Percentiles rank a stretch among this genome's conserved stretches.
Conservation (phyloP, 176 grass and related monocot genomes). For the Ensete glaucum region DNA sequence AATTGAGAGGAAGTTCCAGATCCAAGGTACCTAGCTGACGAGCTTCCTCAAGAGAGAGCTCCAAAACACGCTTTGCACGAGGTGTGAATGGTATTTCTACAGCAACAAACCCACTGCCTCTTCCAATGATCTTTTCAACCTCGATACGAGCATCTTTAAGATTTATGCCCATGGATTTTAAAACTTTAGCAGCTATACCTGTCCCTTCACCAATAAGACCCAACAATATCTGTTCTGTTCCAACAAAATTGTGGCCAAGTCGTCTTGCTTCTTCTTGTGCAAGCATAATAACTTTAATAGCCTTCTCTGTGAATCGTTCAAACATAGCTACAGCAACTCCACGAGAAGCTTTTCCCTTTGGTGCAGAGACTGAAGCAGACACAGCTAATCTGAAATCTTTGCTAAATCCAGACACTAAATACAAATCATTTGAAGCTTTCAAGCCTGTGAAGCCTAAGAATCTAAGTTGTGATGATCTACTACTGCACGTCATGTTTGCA, state of each 20-base stretch:
- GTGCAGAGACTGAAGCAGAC: conserved; percentile 28
- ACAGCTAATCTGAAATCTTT: conserved; percentile 30
- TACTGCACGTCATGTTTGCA: conserved; percentile 28
- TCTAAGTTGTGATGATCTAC: conserved; percentile 23
- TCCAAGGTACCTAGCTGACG: conserved; percentile 49
- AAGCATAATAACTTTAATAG: conserved; percentile 90
- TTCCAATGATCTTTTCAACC: conserved; percentile 86
- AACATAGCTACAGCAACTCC: conserved; percentile 59
- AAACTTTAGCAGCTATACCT: conserved; percentile 81
- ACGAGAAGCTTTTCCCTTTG: conserved; percentile 15
- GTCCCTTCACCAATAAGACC: conserved; percentile 81
- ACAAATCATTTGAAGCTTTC: conserved; percentile 30
- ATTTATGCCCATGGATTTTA: conserved; percentile 96
- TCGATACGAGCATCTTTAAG: conserved; percentile 89
- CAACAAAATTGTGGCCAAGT: conserved; percentile 79
- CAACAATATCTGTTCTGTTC: conserved; percentile 78
- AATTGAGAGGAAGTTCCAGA: not conserved
- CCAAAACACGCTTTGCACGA: conserved; percentile 74
- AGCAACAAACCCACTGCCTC: conserved; percentile 81
- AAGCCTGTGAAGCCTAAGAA: conserved; percentile 47
- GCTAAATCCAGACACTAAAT: conserved; percentile 21
- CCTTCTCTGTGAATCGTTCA: conserved; percentile 82
- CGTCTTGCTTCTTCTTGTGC: conserved; percentile 84
- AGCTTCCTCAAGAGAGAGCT: conserved; percentile 79
- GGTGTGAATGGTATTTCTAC: conserved; percentile 88